A percentile compares a stretch with the other conserved stretches of the same genome.
These are phyloP conservation scores for Hibiscus tridactylites DNA, from an alignment of 345 rosid species.

Conservation along the genomic window DNA sequence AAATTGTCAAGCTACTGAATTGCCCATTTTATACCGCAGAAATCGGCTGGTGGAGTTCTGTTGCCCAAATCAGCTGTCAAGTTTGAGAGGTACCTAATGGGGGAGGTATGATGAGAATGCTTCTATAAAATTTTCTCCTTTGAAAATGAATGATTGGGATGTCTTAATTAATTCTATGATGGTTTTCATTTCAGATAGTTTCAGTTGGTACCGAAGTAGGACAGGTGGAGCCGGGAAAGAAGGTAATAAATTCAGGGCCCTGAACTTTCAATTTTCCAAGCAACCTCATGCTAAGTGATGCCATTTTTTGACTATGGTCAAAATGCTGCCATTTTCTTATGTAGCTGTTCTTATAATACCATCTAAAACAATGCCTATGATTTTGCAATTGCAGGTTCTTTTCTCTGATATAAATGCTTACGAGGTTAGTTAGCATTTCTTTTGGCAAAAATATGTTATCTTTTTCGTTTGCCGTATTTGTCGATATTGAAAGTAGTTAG, in stretches of 20 bases:
- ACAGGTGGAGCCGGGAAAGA: constrained; percentile 62
- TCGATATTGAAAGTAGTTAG: background rate
- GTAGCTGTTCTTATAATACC: background rate
- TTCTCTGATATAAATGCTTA: constrained; percentile 80
- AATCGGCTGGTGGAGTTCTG: constrained; percentile 83
- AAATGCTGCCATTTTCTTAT: no score
- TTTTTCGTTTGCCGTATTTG: no score
- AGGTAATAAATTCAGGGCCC: constrained; percentile 29
- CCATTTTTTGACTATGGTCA: background rate
- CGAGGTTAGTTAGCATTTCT: constrained; percentile 39
- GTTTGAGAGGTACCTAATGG: constrained; percentile 28
- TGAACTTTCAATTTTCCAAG: background rate
- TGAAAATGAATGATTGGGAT: background rate
- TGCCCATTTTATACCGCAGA: constrained; percentile 30
- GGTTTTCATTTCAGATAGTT: constrained; percentile 36
- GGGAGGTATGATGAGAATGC: constrained; percentile 49
- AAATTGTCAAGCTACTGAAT: background rate
- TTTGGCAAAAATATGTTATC: background rate
- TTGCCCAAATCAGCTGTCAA: constrained; percentile 73
- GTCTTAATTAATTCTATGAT: background rate
- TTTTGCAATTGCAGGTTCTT: constrained; percentile 50
- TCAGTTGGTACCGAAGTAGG: constrained; percentile 69
- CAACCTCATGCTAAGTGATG: background rate
- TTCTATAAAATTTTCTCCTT: background rate
- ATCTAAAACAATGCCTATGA: background rate